A percentile compares a stretch with the other conserved stretches of the same genome.
Evolutionary conservation across 768 basidiomycete genomes (phyloP).

Genomic region (Serpula lacrymans): DNA sequence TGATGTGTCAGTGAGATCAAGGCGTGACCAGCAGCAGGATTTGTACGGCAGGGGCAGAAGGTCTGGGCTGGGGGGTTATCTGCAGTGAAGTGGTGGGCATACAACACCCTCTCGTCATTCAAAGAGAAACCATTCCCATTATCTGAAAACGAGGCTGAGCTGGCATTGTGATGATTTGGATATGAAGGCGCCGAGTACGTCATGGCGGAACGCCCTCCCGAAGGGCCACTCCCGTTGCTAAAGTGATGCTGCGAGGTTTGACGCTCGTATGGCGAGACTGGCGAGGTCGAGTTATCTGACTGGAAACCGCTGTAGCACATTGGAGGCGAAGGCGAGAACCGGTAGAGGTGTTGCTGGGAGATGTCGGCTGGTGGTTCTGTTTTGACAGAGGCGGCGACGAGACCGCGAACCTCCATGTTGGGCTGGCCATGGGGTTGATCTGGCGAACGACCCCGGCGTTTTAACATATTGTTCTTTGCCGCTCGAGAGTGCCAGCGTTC

Average conservation of each 20-base stretch:
- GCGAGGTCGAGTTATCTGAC: conserved; percentile 37
- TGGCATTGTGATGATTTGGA: conserved; percentile 25
- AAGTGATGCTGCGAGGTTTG: conserved; percentile 32
- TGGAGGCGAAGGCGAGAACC: conserved; percentile 63
- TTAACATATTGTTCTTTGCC: conserved; percentile 56
- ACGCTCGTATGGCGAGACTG: conserved; percentile 28
- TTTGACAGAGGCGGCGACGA: conserved; percentile 54
- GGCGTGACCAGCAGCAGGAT: conserved; percentile 54
- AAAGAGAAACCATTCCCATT: conserved; percentile 34
- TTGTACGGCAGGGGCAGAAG: conserved; percentile 62
- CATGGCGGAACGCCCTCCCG: conserved; percentile 26
- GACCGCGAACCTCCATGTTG: conserved; percentile 36
- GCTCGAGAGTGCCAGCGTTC: conserved; percentile 88
- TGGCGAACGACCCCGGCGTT: conserved; percentile 37
- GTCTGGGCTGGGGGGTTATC: conserved; percentile 31
- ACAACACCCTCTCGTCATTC: conserved; percentile 32
- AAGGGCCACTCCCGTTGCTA: conserved; percentile 25
- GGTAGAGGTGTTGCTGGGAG: conserved; percentile 54
- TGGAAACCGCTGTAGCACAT: conserved; percentile 53
- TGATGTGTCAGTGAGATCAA: conserved; percentile 63
- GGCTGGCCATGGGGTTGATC: conserved; percentile 29
- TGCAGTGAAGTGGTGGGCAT: conserved; percentile 28
- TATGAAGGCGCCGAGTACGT: conserved; percentile 31
- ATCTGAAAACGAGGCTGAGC: conserved; percentile 30
- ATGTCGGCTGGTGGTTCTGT: conserved; percentile 56